Evolutionary conservation across 2,329 filamentous ascomycete species (phyloP).

Genomic region (Alternaria burnsii): DNA sequence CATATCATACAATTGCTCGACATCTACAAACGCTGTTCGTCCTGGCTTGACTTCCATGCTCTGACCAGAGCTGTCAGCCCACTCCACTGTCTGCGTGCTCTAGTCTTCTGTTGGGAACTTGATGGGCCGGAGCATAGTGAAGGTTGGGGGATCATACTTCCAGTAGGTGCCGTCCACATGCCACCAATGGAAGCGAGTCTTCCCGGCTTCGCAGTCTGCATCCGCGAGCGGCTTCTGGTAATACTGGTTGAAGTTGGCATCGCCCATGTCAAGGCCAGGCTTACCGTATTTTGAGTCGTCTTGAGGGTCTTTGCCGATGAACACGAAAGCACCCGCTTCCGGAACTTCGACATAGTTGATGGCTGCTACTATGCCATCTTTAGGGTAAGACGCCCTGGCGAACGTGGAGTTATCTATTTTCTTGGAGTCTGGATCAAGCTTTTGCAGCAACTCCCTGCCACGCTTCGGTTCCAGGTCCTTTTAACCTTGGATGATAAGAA

Average conservation of each 20-base stretch:
- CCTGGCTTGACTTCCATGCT: conserved; percentile 8
- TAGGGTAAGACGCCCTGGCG: conserved; percentile 7
- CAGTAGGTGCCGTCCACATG: conserved; percentile 4
- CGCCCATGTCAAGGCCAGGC: conserved; percentile 10
- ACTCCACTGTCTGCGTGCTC: conserved; percentile 6
- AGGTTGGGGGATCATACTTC: neutral
- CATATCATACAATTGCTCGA: conserved; percentile 8
- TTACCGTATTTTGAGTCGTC: conserved; percentile 9
- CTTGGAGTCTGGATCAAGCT: conserved; percentile 5
- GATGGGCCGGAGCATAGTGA: conserved; percentile 7
- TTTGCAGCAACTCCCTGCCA: conserved; percentile 3
- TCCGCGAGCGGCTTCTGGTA: conserved; percentile 8
- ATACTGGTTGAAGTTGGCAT: conserved; percentile 4
- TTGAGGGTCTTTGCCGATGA: conserved; percentile 10
- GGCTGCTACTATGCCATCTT: neutral
- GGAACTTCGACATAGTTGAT: conserved; percentile 9
- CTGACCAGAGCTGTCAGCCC: conserved; percentile 1
- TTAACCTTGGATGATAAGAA: conserved; percentile 12
- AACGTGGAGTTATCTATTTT: conserved; percentile 9
- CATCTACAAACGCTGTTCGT: conserved; percentile 3
- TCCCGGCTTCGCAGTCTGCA: conserved; percentile 8
- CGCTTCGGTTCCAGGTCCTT: conserved; percentile 6
- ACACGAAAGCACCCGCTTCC: conserved; percentile 6
- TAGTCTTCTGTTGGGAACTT: neutral
- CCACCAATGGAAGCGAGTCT: conserved; percentile 10